Evolutionary conservation across 108 stramenopile genomes (phyloP).

Genomic region (Cyclostephanos tholiformis): DNA sequence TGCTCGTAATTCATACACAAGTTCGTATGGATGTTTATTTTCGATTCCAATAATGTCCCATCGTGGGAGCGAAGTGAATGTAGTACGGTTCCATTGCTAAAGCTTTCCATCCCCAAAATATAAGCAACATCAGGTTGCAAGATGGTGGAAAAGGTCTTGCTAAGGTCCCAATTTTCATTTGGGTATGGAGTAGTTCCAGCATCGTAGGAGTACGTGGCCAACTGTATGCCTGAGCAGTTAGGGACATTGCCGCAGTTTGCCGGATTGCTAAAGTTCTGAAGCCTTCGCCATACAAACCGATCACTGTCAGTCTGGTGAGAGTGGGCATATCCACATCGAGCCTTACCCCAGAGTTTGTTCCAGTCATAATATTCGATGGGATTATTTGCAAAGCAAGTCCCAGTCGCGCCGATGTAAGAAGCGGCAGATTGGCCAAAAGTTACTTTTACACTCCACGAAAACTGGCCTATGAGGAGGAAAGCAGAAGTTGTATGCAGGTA

Average conservation of each 20-base stretch:
- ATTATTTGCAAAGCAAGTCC: constrained; percentile 19
- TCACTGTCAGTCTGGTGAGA: constrained; percentile 16
- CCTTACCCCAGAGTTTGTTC: constrained; percentile 26
- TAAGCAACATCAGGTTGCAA: constrained; percentile 16
- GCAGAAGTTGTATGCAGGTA: not conserved
- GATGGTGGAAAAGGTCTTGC: constrained; percentile 12
- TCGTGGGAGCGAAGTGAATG: constrained; percentile 6
- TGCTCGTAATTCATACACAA: constrained; percentile 14
- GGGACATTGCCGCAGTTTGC: constrained; percentile 13
- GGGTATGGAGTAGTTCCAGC: constrained; percentile 12
- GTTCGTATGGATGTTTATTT: constrained; percentile 9
- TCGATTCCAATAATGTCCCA: constrained; percentile 11
- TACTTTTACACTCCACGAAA: constrained; percentile 11
- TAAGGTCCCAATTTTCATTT: constrained; percentile 19
- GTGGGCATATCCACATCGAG: constrained; percentile 18
- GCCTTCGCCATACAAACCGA: constrained; percentile 24
- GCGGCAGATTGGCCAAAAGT: constrained; percentile 12
- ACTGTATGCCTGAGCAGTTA: constrained; percentile 16
- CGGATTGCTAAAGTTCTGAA: constrained; percentile 10
- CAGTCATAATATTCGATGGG: constrained; percentile 24
- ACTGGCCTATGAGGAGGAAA: not conserved
- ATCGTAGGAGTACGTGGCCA: constrained; percentile 21
- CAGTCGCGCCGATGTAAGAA: constrained; percentile 1
- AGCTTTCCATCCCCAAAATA: constrained; percentile 20
- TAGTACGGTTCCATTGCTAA: constrained; percentile 10